These are phyloP conservation scores for Leonotis leonurus DNA, from an alignment of 257 asterid genomes.

Conservation along the genomic window DNA sequence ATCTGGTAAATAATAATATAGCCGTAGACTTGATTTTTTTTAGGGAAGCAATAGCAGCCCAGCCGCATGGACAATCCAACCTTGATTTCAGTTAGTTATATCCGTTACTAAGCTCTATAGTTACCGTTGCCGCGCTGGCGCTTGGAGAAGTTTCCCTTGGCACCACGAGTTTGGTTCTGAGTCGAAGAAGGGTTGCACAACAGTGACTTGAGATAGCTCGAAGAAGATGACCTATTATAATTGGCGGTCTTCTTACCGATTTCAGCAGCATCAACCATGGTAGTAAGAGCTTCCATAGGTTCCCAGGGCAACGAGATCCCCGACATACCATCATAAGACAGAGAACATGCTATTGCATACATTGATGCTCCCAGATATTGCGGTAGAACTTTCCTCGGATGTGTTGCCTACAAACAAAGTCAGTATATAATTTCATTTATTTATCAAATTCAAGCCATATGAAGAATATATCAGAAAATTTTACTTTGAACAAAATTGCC, in stretches of 20 bases:
- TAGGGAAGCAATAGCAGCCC: no score
- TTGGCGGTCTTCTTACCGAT: slow-evolving; percentile 9
- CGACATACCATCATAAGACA: slow-evolving; percentile 61
- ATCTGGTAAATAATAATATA: no score
- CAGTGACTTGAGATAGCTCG: no score
- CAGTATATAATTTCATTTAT: not conserved
- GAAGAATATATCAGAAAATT: not conserved
- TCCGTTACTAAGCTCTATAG: no score
- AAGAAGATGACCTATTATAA: no score
- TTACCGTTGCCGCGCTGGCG: no score
- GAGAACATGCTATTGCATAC: slow-evolving; percentile 42
- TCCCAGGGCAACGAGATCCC: slow-evolving; percentile 38
- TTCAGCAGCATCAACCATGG: slow-evolving; percentile 37
- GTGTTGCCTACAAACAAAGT: slow-evolving; percentile 37
- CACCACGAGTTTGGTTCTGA: no score
- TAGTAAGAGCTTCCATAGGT: slow-evolving; percentile 30
- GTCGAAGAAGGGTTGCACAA: no score
- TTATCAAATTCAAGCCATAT: not conserved
- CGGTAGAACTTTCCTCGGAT: slow-evolving; percentile 59
- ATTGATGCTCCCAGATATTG: slow-evolving; percentile 56
- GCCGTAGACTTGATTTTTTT: no score
- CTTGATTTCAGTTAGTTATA: no score
- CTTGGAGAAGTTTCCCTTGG: no score
- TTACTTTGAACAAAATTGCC: slow-evolving; percentile 65
- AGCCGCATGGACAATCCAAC: no score